Conservation (phyloP, 495 filamentous ascomycete species). For the Trichoderma reesei region DNA sequence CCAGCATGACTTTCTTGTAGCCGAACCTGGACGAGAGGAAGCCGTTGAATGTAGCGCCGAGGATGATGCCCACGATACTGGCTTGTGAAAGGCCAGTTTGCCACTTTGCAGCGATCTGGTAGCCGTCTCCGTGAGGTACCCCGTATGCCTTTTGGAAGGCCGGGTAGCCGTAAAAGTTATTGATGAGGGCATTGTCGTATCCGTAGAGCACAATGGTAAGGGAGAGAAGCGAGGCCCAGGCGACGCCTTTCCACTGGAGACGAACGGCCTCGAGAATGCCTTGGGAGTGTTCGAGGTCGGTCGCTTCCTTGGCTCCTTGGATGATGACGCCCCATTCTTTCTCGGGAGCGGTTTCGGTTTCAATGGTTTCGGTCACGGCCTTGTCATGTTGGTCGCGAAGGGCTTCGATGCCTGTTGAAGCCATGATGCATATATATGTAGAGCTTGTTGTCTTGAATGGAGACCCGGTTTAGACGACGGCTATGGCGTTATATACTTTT, state of each 20-base stretch:
- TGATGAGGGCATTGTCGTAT: slow-evolving; percentile 23
- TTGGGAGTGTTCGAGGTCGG: slow-evolving; percentile 4
- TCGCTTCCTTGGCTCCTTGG: background rate
- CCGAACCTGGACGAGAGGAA: slow-evolving; percentile 37
- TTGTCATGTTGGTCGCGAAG: background rate
- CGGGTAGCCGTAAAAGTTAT: slow-evolving; percentile 23
- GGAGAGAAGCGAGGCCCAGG: slow-evolving; percentile 39
- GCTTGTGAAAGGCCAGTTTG: slow-evolving; percentile 28
- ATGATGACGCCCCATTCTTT: background rate
- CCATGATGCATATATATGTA: too few species aligned
- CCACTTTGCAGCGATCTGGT: slow-evolving; percentile 44
- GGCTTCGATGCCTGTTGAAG: background rate
- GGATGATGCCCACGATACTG: slow-evolving; percentile 32
- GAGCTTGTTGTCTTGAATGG: too few species aligned
- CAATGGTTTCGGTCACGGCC: background rate
- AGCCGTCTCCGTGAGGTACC: slow-evolving; percentile 25
- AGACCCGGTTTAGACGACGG: background rate
- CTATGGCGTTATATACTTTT: background rate
- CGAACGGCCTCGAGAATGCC: slow-evolving; percentile 25
- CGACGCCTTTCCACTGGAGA: slow-evolving; percentile 33
- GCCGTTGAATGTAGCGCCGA: slow-evolving; percentile 36
- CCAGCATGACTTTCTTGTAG: slow-evolving; percentile 34
- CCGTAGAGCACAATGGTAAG: slow-evolving; percentile 11
- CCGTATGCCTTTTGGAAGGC: slow-evolving; percentile 25
- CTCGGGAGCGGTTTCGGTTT: background rate